Base-by-base conservation (phyloP, 1,139 yeast genomes). In the Blastobotrys petasosporus region DNA sequence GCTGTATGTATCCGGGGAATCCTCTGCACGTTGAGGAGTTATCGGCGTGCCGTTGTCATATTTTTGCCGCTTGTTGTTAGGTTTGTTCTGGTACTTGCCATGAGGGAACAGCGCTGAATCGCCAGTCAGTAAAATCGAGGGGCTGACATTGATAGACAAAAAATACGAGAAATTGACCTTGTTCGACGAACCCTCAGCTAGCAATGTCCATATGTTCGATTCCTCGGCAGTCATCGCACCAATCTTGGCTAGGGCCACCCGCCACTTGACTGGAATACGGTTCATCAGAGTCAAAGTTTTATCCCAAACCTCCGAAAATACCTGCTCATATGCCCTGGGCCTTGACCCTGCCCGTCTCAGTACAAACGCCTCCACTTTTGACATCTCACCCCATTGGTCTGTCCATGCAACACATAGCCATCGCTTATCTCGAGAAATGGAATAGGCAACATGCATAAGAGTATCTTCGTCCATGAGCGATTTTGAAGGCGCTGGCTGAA, bases 361-460 rank as follows among this genome's bases (percentile, higher is more conserved):
- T 53, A 75, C 71, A 35, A 77, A 60, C 2, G 90, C 76, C 54
- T 80, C 83, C 1, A 82, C 75, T 47, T 73, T 73, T 7, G 82
- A 77, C 6, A 78, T 73, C 8, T 71, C 70, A 0, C 96, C 96
- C 58, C 76, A 74, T 43, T 92, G 92, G 59, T 90, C 96, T 0
- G 94, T 75, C 94, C 97, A 87, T 0, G 95, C 83, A 0, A 87
- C 94, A 25, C 82, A 79, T 41, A 87, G 72, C 96, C 97, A 90
- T 48, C 77, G 79, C 51, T 79, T 80, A 60, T 90, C 96, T 4
- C 77, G 71, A 0, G 95, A 84, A 45, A 94, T 64, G 32, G 88
- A 87, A 58, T 88, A 92, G 0, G 95, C 90, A 28, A 92, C 71
- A 61, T 90, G 97, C 34, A 92, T 69, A 54, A 81, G 85, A 1